Evolutionary conservation across 495 filamentous ascomycete genomes (phyloP).

Genomic region (Niebla homalea): DNA sequence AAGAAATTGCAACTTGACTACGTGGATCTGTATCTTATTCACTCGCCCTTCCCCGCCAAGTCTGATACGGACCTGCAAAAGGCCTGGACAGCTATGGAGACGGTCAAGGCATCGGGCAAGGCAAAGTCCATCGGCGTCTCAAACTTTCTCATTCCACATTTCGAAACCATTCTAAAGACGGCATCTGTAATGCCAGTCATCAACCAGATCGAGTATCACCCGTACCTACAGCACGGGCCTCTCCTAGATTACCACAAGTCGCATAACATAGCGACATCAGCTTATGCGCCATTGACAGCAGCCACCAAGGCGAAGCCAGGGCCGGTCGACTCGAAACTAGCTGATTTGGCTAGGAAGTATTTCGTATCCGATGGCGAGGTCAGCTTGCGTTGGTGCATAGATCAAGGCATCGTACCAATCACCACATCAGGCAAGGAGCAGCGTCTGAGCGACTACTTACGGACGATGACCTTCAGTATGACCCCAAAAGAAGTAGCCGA

Average conservation of each 20-base stretch:
- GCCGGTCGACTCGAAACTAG: conserved; percentile 50
- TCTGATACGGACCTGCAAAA: conserved; percentile 48
- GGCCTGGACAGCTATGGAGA: conserved; percentile 69
- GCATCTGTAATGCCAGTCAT: conserved; percentile 51
- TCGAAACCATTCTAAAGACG: conserved; percentile 54
- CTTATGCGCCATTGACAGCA: conserved; percentile 57
- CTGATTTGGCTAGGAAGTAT: conserved; percentile 59
- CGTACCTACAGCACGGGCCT: conserved; percentile 67
- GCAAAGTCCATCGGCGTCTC: conserved; percentile 73
- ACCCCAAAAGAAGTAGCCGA: conserved; percentile 57
- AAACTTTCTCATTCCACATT: conserved; percentile 57
- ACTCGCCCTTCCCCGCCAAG: conserved; percentile 56
- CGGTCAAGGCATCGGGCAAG: conserved; percentile 51
- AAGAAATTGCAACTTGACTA: conserved; percentile 64
- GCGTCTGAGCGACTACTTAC: conserved; percentile 52
- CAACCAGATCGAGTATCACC: conserved; percentile 85
- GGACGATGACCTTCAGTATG: conserved; percentile 52
- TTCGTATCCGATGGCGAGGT: conserved; percentile 58
- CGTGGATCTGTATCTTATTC: conserved; percentile 76
- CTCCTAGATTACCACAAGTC: conserved; percentile 52
- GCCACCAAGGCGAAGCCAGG: conserved; percentile 52
- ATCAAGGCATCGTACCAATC: conserved; percentile 63
- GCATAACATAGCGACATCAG: conserved; percentile 53
- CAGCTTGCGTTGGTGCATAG: conserved; percentile 61
- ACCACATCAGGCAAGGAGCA: conserved; percentile 68